Conservation (phyloP, 163 green algal genomes). For the Chlorella variabilis region DNA sequence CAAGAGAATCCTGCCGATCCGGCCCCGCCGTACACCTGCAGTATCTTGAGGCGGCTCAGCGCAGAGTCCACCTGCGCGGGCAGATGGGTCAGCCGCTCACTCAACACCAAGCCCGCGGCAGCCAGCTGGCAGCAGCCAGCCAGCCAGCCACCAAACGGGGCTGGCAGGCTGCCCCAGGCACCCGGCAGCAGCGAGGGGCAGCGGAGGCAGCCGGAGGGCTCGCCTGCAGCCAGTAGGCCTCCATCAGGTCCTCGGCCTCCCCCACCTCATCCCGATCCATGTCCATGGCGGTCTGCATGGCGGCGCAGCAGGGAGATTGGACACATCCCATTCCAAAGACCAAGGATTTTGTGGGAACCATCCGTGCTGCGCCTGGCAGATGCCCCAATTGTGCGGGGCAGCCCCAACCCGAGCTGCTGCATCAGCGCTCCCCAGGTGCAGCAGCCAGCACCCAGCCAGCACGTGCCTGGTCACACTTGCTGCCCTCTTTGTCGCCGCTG, state of each 20-base stretch:
- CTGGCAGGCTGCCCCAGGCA: too few relatives aligned
- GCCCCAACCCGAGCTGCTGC: too few relatives aligned
- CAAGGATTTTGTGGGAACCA: too few relatives aligned
- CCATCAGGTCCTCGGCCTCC: slow-evolving; percentile 46
- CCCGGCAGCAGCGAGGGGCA: not conserved
- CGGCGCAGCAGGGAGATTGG: too few relatives aligned
- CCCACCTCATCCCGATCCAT: slow-evolving; percentile 24
- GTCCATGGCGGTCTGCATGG: slow-evolving; percentile 8
- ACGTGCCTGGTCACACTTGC: slow-evolving; percentile 14
- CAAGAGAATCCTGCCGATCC: too few relatives aligned
- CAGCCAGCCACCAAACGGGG: too few relatives aligned
- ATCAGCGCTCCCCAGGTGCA: too few relatives aligned
- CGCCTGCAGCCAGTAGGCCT: slow-evolving; percentile 52
- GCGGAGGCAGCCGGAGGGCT: not conserved
- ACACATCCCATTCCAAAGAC: too few relatives aligned
- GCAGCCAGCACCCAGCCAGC: not conserved
- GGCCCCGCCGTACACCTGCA: not conserved
- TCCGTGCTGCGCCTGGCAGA: too few relatives aligned
- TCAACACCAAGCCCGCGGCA: not conserved
- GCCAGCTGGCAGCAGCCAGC: too few relatives aligned
- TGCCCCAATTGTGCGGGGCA: too few relatives aligned
- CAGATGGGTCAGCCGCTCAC: too few relatives aligned
- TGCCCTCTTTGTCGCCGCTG: not conserved
- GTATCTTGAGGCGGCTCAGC: slow-evolving; percentile 26
- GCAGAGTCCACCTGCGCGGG: slow-evolving; percentile 42